Evolutionary conservation across 768 basidiomycete species (phyloP).

Genomic region (Phylloporus sp.): DNA sequence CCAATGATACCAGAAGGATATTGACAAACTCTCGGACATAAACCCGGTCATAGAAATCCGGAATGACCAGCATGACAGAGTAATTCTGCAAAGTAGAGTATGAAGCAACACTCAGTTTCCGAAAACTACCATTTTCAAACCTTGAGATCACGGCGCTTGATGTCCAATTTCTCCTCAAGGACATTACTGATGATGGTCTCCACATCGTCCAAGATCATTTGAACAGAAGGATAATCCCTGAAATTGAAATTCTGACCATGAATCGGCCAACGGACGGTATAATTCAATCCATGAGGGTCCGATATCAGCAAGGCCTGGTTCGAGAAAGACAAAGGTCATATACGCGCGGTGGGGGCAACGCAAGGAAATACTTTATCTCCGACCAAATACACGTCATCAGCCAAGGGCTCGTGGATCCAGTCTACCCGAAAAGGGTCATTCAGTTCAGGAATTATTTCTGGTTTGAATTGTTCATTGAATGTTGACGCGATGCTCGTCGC

Average conservation of each 20-base stretch:
- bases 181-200: slow-evolving; percentile 60
- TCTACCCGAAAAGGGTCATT: slow-evolving; percentile 81
- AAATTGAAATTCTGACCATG: slow-evolving; percentile 79
- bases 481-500: slow-evolving; percentile 65
- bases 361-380: slow-evolving; percentile 58
- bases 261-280: slow-evolving; percentile 78
- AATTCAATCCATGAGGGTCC: slow-evolving; percentile 63
- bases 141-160: slow-evolving; percentile 53
- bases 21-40: slow-evolving; percentile 79
- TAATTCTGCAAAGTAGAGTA: slow-evolving; percentile 52
- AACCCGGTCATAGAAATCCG: slow-evolving; percentile 82
- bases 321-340: slow-evolving; percentile 7
- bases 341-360: not conserved
- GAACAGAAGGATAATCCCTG: slow-evolving; percentile 66
- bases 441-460: slow-evolving; percentile 78
- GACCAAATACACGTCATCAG: slow-evolving; percentile 46
- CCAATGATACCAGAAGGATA: slow-evolving; percentile 70
- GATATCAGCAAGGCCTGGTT: slow-evolving; percentile 63
- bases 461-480: slow-evolving; percentile 79
- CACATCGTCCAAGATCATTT: slow-evolving; percentile 71
- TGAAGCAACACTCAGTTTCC: not conserved
- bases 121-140: slow-evolving; percentile 34
- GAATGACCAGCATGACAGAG: slow-evolving; percentile 83
- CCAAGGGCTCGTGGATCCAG: slow-evolving; percentile 63
- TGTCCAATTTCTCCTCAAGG: slow-evolving; percentile 55